Base-by-base conservation (phyloP, 1,139 yeast genomes). In the Nakaseomyces nivariensis region DNA sequence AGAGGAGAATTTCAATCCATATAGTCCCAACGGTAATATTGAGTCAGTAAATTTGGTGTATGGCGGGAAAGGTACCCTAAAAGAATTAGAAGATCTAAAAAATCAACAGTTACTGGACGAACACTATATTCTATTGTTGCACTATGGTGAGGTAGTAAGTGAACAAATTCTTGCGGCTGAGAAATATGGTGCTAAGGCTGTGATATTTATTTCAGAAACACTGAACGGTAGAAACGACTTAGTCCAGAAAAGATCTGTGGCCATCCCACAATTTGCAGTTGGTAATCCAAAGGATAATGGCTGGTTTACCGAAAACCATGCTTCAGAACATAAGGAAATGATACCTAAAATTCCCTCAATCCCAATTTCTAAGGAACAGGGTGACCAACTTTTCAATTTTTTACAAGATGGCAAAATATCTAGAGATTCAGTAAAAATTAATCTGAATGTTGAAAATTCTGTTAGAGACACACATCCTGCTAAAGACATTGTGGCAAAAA, bases 401-500 rank as follows among this genome's bases (percentile, higher is more conserved):
- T 58, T 85, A 7, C 37, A 52, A 0, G 46, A 50, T 10, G 63
- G 71, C 2, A 60, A 64, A 3, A 65, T 69, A 1, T 57, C 58
- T 4, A 60, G 64, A 3, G 66, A 70, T 1, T 56, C 58, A 4
- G 51, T 63, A 1, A 58, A 61, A 49, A 65, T 72, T 54, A 61
- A 73, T 54, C 57, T 75, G 60, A 59, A 69, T 48, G 70, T 82
- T 32, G 63, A 72, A 1, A 77, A 81, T 9, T 72, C 72, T 0
- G 73, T 74, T 47, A 73, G 81, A 53, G 74, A 77, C 11, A 70
- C 75, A 4, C 95, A 89, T 56, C 78, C 78, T 25, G 72, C 85
- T 3, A 82, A 94, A 86, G 86, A 89, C 62, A 81, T 90, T 1
- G 66, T 87, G 36, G 96, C 94, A 1, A 78, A 84, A 47, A 78